A percentile compares a stretch with the other conserved stretches of the same genome.
These are phyloP conservation scores for Erythrobasidium yunnanense DNA, from an alignment of 768 basidiomycete species.

Conservation along the genomic window DNA sequence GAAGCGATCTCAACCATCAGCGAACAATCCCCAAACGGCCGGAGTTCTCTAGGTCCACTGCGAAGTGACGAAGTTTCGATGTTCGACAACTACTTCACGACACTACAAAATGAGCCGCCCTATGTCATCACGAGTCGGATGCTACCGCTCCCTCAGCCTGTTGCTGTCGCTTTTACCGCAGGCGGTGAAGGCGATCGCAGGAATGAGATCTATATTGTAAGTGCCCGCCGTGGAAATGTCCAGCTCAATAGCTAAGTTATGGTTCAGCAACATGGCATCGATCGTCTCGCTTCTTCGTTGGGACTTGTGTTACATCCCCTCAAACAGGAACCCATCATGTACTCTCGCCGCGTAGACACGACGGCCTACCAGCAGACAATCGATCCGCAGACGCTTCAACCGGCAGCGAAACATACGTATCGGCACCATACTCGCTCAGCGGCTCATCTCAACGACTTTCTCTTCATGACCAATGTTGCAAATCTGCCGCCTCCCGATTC, in stretches of 20 bases:
- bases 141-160: slow-evolving; percentile 9
- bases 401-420: slow-evolving; percentile 29
- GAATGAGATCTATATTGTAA: slow-evolving; percentile 34
- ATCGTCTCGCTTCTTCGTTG: not conserved
- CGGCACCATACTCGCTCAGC: slow-evolving; percentile 29
- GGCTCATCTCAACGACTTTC: slow-evolving; percentile 18
- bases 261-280: slow-evolving; percentile 26
- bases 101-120: slow-evolving; percentile 31
- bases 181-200: slow-evolving; percentile 19
- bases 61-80: slow-evolving; percentile 27
- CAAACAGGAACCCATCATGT: no score
- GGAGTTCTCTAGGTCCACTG: not conserved
- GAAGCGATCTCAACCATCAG: not conserved
- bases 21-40: not conserved
- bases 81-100: slow-evolving; percentile 35
- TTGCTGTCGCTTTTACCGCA: slow-evolving; percentile 27
- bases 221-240: no score
- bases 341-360: not conserved
- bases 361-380: not conserved
- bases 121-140: slow-evolving; percentile 25
- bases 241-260: no score
- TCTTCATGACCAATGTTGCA: slow-evolving; percentile 34
- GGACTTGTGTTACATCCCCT: no score
- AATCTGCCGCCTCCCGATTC: slow-evolving; percentile 30
- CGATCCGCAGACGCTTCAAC: no score